Base-by-base conservation (phyloP, 2,329 filamentous ascomycete genomes). In the Calonectria leucothoes region DNA sequence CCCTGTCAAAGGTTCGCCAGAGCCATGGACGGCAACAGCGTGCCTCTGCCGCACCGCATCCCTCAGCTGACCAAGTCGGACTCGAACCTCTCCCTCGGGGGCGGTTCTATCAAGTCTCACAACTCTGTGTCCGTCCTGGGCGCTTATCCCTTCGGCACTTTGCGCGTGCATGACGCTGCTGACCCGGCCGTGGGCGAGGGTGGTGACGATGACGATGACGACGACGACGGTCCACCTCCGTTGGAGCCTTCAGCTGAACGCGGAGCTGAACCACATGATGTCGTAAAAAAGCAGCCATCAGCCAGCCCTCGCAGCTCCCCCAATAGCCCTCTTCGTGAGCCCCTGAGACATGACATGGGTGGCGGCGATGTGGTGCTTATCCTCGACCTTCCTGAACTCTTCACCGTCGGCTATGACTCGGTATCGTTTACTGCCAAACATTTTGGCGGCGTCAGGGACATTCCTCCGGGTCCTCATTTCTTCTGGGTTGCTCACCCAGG, bases 401-500 rank as follows among this genome's bases (percentile, higher is more conserved):
- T 89, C 70, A 88, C 86, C 2, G 82, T 93, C 23, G 90, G 90
- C 55, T 89, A 88, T 76, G 90, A 92, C 77, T 83, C 86, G 3
- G 80, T 88, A 57, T 87, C 87, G 2, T 86, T 90, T 74, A 87
- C 85, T 20, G 85, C 85, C 6, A 83, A 82, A 49, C 82, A 86
- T 27, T 90, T 92, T 76, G 83, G 84, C 10, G 91, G 91, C 25
- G 85, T 93, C 71, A 87, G 87, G 27, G 85, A 90, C 69, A 84
- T 93, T 31, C 89, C 90, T 0, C 79, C 84, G 0, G 91, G 91
- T 0, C 81, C 88, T 17, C 91, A 93, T 79, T 89, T 93, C 72
- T 84, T 92, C 71, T 93, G 91, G 90, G 87, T 89, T 33, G 85
- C 90, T 2, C 86, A 89, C 27, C 85, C 87, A 0, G 84, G 84